Percentiles rank a stretch among this genome's conserved stretches.
These are phyloP conservation scores for Aspergillus tanneri DNA, from an alignment of 2,329 filamentous ascomycete species.

Conservation along the genomic window DNA sequence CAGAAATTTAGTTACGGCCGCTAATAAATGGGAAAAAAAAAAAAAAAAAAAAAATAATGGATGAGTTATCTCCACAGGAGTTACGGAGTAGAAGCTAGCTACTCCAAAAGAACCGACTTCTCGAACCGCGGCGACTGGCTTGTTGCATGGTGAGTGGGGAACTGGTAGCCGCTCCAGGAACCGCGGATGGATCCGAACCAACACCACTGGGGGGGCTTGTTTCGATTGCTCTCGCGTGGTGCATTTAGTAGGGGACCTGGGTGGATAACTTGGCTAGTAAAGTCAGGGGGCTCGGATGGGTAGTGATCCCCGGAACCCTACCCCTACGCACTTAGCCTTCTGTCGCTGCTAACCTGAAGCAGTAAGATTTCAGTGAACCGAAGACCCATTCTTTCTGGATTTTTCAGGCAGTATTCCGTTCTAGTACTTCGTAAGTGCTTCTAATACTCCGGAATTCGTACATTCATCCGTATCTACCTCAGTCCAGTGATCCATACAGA, in stretches of 20 bases:
- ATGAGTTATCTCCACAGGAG: background rate
- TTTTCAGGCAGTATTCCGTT: background rate
- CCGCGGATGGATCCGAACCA: conserved; percentile 34
- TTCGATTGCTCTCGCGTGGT: conserved; percentile 23
- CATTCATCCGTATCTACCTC: no score
- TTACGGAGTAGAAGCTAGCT: conserved; percentile 3
- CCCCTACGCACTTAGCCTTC: conserved; percentile 3
- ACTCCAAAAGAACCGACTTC: conserved; percentile 28
- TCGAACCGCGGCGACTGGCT: conserved; percentile 27
- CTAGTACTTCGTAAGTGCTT: no score
- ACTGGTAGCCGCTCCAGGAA: conserved; percentile 29
- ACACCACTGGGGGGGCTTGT: conserved; percentile 21
- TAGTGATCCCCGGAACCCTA: conserved; percentile 12
- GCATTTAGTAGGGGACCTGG: conserved; percentile 10
- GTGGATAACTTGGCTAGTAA: background rate
- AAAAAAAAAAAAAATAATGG: no score
- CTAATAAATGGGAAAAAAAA: conserved; percentile 8
- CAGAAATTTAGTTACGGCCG: conserved; percentile 6
- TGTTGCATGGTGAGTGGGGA: conserved; percentile 30
- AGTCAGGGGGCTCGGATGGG: conserved; percentile 17
- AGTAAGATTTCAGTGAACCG: conserved; percentile 2
- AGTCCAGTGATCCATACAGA: no score
- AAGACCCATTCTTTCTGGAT: background rate
- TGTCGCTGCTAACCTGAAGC: conserved; percentile 5
- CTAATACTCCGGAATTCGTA: no score